Conservation (phyloP, 2,329 filamentous ascomycete species). For the Apiospora kogelbergensis region DNA sequence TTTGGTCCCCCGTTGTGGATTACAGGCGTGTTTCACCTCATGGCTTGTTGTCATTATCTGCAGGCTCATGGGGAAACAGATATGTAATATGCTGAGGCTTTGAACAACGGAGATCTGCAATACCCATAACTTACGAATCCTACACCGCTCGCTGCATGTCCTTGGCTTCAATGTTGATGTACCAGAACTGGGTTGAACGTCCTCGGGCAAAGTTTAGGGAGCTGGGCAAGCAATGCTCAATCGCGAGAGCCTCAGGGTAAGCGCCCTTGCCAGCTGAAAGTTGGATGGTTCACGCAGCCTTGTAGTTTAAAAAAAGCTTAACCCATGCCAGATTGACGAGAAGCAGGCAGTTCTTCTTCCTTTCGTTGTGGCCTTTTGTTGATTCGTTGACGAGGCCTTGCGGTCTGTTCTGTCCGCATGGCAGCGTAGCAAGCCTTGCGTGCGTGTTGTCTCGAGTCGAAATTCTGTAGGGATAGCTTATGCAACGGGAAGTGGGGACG, state of each 20-base stretch:
- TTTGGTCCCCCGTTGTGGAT: conserved; percentile 29
- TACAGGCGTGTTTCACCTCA: conserved; percentile 37
- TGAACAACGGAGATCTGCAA: conserved; percentile 1
- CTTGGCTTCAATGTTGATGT: background rate
- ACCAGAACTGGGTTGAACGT: background rate
- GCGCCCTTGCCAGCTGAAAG: background rate
- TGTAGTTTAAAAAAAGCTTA: background rate
- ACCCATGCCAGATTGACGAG: background rate
- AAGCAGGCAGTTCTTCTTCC: background rate
- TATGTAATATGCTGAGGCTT: conserved; percentile 1
- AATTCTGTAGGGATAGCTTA: background rate
- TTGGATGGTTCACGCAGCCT: background rate
- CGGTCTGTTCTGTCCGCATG: background rate
- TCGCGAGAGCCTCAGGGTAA: background rate
- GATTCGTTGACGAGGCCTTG: background rate
- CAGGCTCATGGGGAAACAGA: background rate
- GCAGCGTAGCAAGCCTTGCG: background rate
- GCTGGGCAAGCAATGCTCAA: background rate
- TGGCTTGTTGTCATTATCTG: background rate
- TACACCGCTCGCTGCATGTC: background rate
- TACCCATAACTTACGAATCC: background rate
- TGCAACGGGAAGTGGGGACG: background rate
- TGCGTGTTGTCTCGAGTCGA: background rate
- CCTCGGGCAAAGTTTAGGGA: background rate
- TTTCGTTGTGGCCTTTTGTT: background rate